Conservation (phyloP, 164 flowering plant genomes). For the Vitis cinerea region DNA sequence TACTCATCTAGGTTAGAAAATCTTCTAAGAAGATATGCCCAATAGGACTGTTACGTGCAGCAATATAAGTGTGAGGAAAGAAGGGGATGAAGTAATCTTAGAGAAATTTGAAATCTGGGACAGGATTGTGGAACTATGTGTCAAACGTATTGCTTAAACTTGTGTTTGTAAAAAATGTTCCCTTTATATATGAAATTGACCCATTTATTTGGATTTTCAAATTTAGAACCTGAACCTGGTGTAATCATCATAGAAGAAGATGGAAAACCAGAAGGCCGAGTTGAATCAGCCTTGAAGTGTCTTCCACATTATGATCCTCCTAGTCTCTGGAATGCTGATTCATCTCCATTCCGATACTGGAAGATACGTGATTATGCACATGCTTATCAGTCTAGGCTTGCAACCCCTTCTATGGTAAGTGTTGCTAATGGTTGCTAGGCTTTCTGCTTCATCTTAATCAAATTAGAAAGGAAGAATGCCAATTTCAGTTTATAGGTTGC, state of each 20-base stretch:
- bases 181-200: neutral
- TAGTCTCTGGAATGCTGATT: constrained; percentile 31
- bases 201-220: neutral
- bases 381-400: constrained; percentile 68
- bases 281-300: constrained; percentile 61
- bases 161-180: neutral
- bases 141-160: neutral
- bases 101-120: neutral
- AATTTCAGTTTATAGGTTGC: constrained; percentile 60
- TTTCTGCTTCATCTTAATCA: constrained; percentile 7
- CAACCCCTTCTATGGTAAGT: constrained; percentile 73
- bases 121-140: constrained; percentile 1
- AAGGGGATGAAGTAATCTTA: neutral
- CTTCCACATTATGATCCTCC: constrained; percentile 79
- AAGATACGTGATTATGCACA: constrained; percentile 88
- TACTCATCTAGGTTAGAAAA: neutral
- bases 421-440: neutral
- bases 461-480: constrained; percentile 4
- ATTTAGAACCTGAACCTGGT: constrained; percentile 59
- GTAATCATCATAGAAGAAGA: constrained; percentile 60
- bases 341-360: constrained; percentile 68
- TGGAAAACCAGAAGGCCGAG: constrained; percentile 57
- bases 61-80: neutral
- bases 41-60: neutral
- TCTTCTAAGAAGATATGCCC: neutral